phyloP scores from a whole-genome alignment of 352 stramenopile species.

The Phytopythium kandeliae region DNA sequence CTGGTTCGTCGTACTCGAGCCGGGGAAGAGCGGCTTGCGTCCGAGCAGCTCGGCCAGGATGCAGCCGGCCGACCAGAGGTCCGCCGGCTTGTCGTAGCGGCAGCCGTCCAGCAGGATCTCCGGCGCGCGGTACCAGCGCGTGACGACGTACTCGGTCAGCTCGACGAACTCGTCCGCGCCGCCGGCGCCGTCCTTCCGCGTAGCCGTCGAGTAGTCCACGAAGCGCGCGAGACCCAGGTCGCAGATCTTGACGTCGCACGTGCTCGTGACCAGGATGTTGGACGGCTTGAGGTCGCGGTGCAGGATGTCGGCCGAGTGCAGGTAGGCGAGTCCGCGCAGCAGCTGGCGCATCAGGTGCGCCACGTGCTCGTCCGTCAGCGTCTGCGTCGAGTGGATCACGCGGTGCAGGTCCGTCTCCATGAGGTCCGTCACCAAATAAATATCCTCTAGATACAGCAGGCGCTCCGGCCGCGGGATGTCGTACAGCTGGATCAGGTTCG shows the following conservation, averaged over 20 bases:
- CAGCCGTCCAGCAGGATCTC: conserved; percentile 91
- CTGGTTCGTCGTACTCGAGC: conserved; percentile 94
- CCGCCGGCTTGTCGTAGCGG: conserved; percentile 68
- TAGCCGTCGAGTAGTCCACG: conserved; percentile 55
- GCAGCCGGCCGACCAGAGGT: conserved; percentile 89
- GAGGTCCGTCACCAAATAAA: conserved; percentile 95
- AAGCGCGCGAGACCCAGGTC: conserved; percentile 92
- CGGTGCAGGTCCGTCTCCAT: conserved; percentile 94
- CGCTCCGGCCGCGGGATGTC: conserved; percentile 91
- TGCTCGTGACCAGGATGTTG: conserved; percentile 96
- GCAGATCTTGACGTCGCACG: conserved; percentile 95
- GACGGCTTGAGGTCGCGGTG: conserved; percentile 95
- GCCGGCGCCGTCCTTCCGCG: conserved; percentile 24
- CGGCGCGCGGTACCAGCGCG: conserved; percentile 77
- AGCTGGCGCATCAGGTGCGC: conserved; percentile 97
- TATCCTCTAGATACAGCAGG: conserved; percentile 93
- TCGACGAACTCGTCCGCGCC: conserved; percentile 42
- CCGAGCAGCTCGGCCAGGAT: conserved; percentile 96
- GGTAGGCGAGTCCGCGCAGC: conserved; percentile 93
- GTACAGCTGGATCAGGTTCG: conserved; percentile 92
- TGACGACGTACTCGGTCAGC: conserved; percentile 79
- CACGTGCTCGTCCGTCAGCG: conserved; percentile 88
- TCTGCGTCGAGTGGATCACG: conserved; percentile 90
- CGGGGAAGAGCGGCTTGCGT: conserved; percentile 94
- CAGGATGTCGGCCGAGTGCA: conserved; percentile 96